Conservation (phyloP, 2,329 filamentous ascomycete species). For the Colletotrichum godetiae region DNA sequence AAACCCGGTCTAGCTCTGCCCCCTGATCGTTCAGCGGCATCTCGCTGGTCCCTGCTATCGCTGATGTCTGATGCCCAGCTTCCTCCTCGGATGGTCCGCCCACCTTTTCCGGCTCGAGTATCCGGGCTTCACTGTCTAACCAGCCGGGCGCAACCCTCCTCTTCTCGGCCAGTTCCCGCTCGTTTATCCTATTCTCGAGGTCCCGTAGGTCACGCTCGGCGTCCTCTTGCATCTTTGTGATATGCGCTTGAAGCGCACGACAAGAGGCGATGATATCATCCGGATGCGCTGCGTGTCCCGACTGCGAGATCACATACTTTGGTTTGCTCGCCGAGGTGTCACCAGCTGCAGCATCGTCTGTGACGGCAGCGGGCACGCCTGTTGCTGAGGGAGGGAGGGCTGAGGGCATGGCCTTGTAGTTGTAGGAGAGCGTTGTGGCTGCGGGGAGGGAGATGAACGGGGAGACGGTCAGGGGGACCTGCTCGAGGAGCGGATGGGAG, state of each 20-base stretch:
- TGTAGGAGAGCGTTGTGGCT: slow-evolving; percentile 92
- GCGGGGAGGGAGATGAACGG: slow-evolving; percentile 93
- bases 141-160: slow-evolving; percentile 82
- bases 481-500: slow-evolving; percentile 88
- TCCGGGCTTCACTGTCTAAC: slow-evolving; percentile 78
- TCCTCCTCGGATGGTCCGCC: slow-evolving; percentile 35
- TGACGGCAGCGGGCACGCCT: slow-evolving; percentile 56
- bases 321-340: slow-evolving; percentile 56
- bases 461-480: slow-evolving; percentile 92
- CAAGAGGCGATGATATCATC: slow-evolving; percentile 88
- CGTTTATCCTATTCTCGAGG: slow-evolving; percentile 75
- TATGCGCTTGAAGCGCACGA: slow-evolving; percentile 79
- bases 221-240: slow-evolving; percentile 75
- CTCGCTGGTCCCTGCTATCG: slow-evolving; percentile 44
- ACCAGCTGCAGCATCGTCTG: slow-evolving; percentile 40
- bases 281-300: slow-evolving; percentile 86
- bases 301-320: slow-evolving; percentile 81
- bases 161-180: slow-evolving; percentile 81
- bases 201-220: slow-evolving; percentile 74
- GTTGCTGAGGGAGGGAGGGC: slow-evolving; percentile 81
- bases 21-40: slow-evolving; percentile 60
- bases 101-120: slow-evolving; percentile 74
- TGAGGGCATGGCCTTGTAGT: slow-evolving; percentile 90
- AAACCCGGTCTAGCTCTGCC: slow-evolving; percentile 68
- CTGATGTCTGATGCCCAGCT: slow-evolving; percentile 49